These are phyloP conservation scores for Linnemannia exigua DNA, from an alignment of 192 early-diverging fungal species.

Conservation along the genomic window DNA sequence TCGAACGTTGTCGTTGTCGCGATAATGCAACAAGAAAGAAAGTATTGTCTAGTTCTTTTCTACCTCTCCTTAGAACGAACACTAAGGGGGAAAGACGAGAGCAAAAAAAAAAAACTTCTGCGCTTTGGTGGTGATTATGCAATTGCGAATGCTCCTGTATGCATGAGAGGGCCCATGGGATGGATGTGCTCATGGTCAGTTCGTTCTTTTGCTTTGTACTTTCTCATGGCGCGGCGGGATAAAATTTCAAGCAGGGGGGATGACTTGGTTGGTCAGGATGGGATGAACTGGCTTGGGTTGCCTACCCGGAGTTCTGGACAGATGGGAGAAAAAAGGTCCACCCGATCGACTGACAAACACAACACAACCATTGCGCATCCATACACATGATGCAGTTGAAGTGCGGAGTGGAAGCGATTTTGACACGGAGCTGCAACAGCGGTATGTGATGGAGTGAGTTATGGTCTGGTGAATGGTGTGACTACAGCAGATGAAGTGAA, in stretches of 20 bases:
- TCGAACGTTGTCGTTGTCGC: background rate
- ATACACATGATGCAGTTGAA: background rate
- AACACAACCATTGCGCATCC: background rate
- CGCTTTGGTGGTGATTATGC: constrained; percentile 12
- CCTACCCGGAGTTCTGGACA: background rate
- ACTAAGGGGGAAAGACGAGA: background rate
- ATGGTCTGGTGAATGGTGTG: background rate
- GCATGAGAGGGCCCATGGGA: background rate
- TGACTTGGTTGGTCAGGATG: background rate
- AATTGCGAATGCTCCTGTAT: background rate
- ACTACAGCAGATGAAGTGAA: background rate
- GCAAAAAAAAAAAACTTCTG: background rate
- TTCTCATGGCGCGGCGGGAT: background rate
- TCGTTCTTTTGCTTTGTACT: background rate
- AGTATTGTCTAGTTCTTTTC: background rate
- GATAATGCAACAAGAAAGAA: background rate
- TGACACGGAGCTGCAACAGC: background rate
- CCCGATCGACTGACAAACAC: background rate
- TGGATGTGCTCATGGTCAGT: background rate
- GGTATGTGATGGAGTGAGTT: background rate
- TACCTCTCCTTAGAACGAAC: background rate
- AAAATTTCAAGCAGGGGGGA: background rate
- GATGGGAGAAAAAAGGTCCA: background rate
- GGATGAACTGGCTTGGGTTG: background rate
- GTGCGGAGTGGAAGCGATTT: no score